Evolutionary conservation across 179 eudicot species (phyloP), one percentile per base, ranked within the genome.

Genomic region (Patellifolia procumbens): DNA sequence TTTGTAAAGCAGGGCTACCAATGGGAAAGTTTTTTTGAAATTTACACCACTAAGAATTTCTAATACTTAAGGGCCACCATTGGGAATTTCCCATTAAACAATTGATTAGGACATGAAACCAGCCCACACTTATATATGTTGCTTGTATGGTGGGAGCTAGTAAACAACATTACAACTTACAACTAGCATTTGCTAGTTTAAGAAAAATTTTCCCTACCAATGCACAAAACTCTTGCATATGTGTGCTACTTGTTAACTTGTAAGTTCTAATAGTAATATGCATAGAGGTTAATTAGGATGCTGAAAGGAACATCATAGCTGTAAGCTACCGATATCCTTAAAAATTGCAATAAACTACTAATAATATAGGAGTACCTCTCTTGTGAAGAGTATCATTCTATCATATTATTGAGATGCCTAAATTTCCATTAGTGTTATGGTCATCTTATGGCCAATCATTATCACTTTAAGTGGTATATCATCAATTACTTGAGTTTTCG

Each of bases 51-150:
- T n/a, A n/a, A n/a, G n/a, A n/a, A n/a, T n/a, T n/a, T n/a, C n/a
- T n/a, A n/a, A n/a, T n/a, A n/a, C n/a, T n/a, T n/a, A n/a, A n/a
- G n/a, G n/a, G n/a, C n/a, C n/a, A n/a, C n/a, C n/a, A n/a, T n/a
- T n/a, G n/a, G n/a, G n/a, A n/a, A n/a, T n/a, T n/a, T n/a, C n/a
- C n/a, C n/a, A 73, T 34, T 34, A 71, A 32, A 31, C 62, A 71
- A 52, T 13, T 53, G 74, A 71, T 35, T n/a, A 32, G 63, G 74
- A 71, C 74, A 71, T 53, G 43, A 71, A 55, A 53, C 32, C 63
- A 71, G 61, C 74, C 60, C 42, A 51, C 59, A 12, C 37, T 68
- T 7, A 10, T 20, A 19, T 19, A 3, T 53, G 8, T 7, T 9
- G 43, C 6, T 39, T 39, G 43, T 39, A 39, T 39, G 43, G 43